Conservation (phyloP, 2,329 filamentous ascomycete species). For the Sporothrix phasma region DNA sequence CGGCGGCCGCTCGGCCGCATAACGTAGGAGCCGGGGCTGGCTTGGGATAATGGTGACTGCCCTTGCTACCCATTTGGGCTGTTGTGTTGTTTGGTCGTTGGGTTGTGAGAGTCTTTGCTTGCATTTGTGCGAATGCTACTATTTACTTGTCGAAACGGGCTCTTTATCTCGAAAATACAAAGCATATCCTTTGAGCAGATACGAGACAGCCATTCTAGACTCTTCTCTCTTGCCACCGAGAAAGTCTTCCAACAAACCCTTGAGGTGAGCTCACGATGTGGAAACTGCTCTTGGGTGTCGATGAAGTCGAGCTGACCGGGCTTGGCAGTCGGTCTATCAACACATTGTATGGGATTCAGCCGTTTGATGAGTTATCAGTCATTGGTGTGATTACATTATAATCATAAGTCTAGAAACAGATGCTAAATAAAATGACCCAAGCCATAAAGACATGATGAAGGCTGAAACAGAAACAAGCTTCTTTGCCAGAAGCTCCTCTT, state of each 20-base stretch:
- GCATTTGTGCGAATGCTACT: background rate
- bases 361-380: background rate
- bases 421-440: background rate
- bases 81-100: background rate
- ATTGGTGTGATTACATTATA: background rate
- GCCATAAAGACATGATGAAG: background rate
- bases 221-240: background rate
- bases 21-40: background rate
- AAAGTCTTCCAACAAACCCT: background rate
- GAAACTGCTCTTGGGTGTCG: background rate
- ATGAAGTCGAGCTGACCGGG: too few relatives aligned
- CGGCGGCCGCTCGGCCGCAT: background rate
- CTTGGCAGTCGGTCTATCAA: background rate
- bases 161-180: background rate
- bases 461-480: background rate
- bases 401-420: background rate
- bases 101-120: background rate
- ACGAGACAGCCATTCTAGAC: background rate
- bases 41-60: constrained; percentile 8
- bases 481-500: background rate
- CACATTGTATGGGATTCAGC: background rate
- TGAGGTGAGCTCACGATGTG: background rate
- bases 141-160: background rate
- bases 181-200: background rate
- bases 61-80: constrained; percentile 6